Evolutionary conservation across 495 filamentous ascomycete species (phyloP).

Genomic region (Trichoderma parareesei): DNA sequence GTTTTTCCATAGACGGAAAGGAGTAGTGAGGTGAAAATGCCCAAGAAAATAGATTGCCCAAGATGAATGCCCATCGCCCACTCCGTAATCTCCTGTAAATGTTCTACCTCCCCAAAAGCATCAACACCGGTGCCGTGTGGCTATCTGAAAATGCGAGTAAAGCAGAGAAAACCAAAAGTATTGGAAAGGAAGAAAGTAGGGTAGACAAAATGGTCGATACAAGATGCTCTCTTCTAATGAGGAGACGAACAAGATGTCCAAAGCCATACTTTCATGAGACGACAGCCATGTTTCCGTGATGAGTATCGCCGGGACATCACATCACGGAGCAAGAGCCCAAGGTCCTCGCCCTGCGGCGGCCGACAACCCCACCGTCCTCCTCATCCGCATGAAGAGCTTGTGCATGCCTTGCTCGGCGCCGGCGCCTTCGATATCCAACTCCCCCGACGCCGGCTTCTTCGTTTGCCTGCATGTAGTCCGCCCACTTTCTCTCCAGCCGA

Average conservation of each 20-base stretch:
- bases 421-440: conserved; percentile 52
- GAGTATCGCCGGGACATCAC: conserved; percentile 27
- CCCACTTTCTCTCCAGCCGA: conserved; percentile 83
- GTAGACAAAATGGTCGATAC: too few species aligned
- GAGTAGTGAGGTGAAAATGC: neutral
- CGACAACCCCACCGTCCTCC: conserved; percentile 45
- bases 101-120: neutral
- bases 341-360: conserved; percentile 47
- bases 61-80: neutral
- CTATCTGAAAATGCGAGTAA: neutral
- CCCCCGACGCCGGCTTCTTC: conserved; percentile 70
- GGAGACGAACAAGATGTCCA: neutral
- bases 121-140: neutral
- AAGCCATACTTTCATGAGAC: neutral
- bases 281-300: neutral
- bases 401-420: conserved; percentile 70
- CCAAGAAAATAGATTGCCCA: too few species aligned
- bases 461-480: conserved; percentile 83
- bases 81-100: neutral
- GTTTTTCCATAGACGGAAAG: neutral
- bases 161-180: neutral
- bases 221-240: too few species aligned
- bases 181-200: too few species aligned
- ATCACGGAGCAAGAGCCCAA: conserved; percentile 44
- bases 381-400: conserved; percentile 68